Base-by-base conservation (phyloP, 164 flowering plant species). In the Magnolia kwangsiensis region DNA sequence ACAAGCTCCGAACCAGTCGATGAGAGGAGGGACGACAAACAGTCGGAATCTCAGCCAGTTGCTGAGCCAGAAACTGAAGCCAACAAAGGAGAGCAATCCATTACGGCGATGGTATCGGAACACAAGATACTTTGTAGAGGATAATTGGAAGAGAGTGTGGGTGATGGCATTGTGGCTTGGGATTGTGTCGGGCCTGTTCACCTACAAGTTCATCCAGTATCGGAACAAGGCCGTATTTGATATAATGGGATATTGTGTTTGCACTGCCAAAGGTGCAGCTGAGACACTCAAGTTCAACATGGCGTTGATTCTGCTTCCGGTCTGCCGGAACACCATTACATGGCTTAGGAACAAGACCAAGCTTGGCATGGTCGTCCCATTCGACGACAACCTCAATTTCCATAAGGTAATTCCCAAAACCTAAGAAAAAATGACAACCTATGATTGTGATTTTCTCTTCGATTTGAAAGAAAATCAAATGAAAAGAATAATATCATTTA, bases 311-410 rank as follows among this genome's bases (percentile, higher is more conserved):
- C 76, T 90, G 19, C 80, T 90, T 1, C 94, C 94, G 0, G 94
- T 90, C 45, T 90, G 94, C 75, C 83, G 94, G 61, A 89, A 89
- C 81, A 89, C 92, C 74, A 86, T 90, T 20, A 90, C 94, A 7
- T 88, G 88, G 90, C 92, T 90, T 6, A 82, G 92, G 77, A 87
- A 82, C 87, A 88, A 84, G 74, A 90, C 93, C 86, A 84, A 80
- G 51, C 73, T 90, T 11, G 89, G 90, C 1, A 77, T 72, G 19
- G 81, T 63, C 6, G 87, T 90, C 31, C 91, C 91, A 8, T 88
- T 88, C 50, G 90, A 88, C 68, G 91, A 88, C 80, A 88, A 87
- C 61, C 79, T 88, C 75, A 86, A 88, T 69, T 90, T 90, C 82
- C 91, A 88, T 78, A 83, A 88, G 90, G 90, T 88, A 23, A 27